Base-by-base conservation (phyloP, 768 basidiomycete species). In the Porpolomopsis calyptriformis region DNA sequence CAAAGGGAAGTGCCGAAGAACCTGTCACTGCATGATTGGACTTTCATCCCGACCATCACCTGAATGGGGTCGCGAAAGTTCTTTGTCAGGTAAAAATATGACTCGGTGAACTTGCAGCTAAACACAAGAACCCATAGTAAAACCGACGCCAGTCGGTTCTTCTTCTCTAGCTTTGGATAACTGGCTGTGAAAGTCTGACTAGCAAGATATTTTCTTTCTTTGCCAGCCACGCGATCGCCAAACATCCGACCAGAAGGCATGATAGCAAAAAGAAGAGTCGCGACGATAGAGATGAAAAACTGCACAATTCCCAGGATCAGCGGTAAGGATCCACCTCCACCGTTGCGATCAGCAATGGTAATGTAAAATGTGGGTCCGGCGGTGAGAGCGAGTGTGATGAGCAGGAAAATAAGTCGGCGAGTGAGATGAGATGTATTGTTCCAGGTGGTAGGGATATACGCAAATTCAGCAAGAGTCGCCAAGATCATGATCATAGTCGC, bases 221-320 rank as follows among this genome's bases (percentile, higher is more conserved):
- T 97, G 42, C 94, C 86, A 0, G 85, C 89, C 0, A 99, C 96
- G 45, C 94, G 80, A 62, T 99, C 96, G 25, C 96, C 96, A 58
- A 99, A 99, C 91, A 98, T 97, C 16, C 94, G 81, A 0, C 92
- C 96, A 1, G 92, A 96, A 0, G 96, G 96, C 66, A 99, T 78
- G 58, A 89, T 73, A 20, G 88, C 78, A 61, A 98, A 98, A 6
- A 93, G 72, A 43, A 93, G 67, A 1, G 89, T 89, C 6, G 85
- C 88, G 45, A 80, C 65, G 41, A 90, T 82, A 20, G 93, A 87
- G 48, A 97, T 88, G 69, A 82, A 90, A 69, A 98, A 97, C 57
- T 99, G 94, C 6, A 94, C 88, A 54, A 97, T 89, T 53, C 89
- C 89, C 56, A 98, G 77, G 65, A 98, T 97, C 57, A 90, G 77